A percentile compares a stretch with the other conserved stretches of the same genome.
Evolutionary conservation across 208 protist species (phyloP).

Genomic region (Trypanosoma rangeli): DNA sequence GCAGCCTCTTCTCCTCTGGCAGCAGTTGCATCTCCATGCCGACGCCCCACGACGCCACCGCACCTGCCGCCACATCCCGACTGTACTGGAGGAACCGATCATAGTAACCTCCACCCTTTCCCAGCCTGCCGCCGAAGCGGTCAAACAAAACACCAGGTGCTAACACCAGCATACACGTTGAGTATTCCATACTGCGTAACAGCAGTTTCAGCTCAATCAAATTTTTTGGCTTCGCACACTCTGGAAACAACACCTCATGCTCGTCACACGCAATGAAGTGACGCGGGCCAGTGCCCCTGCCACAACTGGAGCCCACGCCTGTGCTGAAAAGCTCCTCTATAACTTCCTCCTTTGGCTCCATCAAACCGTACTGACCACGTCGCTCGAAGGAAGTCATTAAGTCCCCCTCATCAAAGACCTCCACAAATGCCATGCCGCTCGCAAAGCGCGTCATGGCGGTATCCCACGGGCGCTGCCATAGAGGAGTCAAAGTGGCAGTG

Average conservation of each 20-base stretch:
- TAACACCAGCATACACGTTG: constrained; percentile 42
- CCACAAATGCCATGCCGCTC: constrained; percentile 66
- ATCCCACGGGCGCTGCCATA: not conserved
- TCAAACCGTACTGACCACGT: constrained; percentile 42
- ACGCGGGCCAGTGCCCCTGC: constrained; percentile 18
- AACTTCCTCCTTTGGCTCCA: constrained; percentile 37
- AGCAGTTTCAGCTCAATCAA: constrained; percentile 25
- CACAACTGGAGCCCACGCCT: not conserved
- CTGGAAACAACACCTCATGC: constrained; percentile 38
- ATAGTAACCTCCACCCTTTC: constrained; percentile 89
- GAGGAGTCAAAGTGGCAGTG: not conserved
- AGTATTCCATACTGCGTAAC: not conserved
- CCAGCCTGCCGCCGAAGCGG: constrained; percentile 47
- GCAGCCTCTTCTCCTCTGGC: not conserved
- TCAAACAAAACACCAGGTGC: constrained; percentile 77
- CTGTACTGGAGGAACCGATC: constrained; percentile 71
- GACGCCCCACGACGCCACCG: constrained; percentile 16
- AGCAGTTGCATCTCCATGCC: constrained; percentile 18
- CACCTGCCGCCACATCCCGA: not conserved
- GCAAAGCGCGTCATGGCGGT: constrained; percentile 14
- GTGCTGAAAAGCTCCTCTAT: constrained; percentile 30
- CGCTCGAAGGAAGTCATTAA: constrained; percentile 38
- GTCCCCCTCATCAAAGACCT: constrained; percentile 54
- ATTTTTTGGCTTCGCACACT: constrained; percentile 22
- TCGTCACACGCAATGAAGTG: constrained; percentile 38